Percentiles rank a stretch among this genome's conserved stretches.
Conservation (phyloP, 176 grass and related monocot genomes). For the Phragmites australis region DNA sequence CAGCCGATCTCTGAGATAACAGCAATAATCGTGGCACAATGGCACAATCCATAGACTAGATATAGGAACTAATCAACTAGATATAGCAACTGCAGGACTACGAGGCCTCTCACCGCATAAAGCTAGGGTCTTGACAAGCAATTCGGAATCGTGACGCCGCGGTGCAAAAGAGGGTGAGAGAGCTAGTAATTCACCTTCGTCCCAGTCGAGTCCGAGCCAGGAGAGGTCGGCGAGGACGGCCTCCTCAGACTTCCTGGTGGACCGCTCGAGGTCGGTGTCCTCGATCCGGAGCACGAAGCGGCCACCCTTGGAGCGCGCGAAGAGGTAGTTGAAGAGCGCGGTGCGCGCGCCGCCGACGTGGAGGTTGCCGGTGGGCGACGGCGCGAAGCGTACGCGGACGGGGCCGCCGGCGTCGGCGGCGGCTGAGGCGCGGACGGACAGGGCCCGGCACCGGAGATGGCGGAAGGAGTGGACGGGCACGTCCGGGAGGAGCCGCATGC, state of each 20-base stretch:
- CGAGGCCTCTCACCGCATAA: background rate
- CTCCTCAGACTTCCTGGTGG: constrained; percentile 82
- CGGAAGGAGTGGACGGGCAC: background rate
- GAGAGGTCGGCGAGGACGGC: constrained; percentile 79
- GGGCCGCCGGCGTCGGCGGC: constrained; percentile 16
- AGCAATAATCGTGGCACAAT: background rate
- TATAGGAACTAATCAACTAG: background rate
- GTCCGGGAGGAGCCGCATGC: constrained; percentile 54
- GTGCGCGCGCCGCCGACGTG: constrained; percentile 89
- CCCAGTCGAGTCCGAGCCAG: constrained; percentile 93
- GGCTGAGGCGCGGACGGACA: constrained; percentile 53
- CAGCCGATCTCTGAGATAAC: background rate
- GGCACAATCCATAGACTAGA: background rate
- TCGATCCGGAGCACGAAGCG: constrained; percentile 85
- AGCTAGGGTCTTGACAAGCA: background rate
- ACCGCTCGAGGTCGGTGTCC: constrained; percentile 92
- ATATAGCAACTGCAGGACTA: background rate
- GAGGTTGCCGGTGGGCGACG: constrained; percentile 88
- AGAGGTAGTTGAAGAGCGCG: constrained; percentile 94
- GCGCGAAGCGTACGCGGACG: constrained; percentile 90
- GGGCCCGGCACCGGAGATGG: constrained; percentile 27
- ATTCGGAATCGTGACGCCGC: background rate
- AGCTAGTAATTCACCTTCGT: constrained; percentile 63
- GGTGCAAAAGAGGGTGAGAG: background rate
- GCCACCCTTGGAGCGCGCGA: constrained; percentile 73